Evolutionary conservation across 768 basidiomycete genomes (phyloP).

Genomic region (Phanerochaete carnosa): DNA sequence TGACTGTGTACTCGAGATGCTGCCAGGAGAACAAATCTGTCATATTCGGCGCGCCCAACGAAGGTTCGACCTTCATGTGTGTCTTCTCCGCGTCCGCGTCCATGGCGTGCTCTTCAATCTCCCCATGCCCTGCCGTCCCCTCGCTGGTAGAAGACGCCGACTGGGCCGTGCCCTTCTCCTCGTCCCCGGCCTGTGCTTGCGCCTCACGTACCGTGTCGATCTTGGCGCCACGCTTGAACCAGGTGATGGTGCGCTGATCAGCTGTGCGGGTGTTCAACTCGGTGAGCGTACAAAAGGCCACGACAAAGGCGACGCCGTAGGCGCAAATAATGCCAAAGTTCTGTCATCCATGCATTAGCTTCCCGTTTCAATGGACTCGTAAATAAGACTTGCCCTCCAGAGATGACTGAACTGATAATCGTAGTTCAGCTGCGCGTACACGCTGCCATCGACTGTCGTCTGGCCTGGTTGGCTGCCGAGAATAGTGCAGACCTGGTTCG

Average conservation of each 20-base stretch:
- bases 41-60: constrained; percentile 23
- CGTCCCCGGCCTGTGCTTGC: constrained; percentile 14
- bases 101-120: too few species aligned
- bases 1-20: constrained; percentile 63
- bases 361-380: neutral
- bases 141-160: too few species aligned
- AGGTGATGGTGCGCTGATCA: constrained; percentile 40
- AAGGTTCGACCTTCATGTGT: neutral
- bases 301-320: constrained; percentile 58
- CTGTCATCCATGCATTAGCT: constrained; percentile 27
- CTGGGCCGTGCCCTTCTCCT: constrained; percentile 23
- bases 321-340: constrained; percentile 69
- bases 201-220: constrained; percentile 5
- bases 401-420: constrained; percentile 43
- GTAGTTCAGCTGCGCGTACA: constrained; percentile 46
- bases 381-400: constrained; percentile 33
- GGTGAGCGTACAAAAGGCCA: constrained; percentile 48
- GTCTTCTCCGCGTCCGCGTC: neutral
- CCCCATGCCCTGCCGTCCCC: neutral
- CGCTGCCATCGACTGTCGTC: constrained; percentile 54
- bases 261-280: constrained; percentile 44
- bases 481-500: constrained; percentile 76
- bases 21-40: constrained; percentile 80
- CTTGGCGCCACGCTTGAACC: constrained; percentile 63
- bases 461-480: constrained; percentile 64